A percentile compares a stretch with the other conserved stretches of the same genome.
Conservation (phyloP, 345 rosid species). For the Angophora floribunda region DNA sequence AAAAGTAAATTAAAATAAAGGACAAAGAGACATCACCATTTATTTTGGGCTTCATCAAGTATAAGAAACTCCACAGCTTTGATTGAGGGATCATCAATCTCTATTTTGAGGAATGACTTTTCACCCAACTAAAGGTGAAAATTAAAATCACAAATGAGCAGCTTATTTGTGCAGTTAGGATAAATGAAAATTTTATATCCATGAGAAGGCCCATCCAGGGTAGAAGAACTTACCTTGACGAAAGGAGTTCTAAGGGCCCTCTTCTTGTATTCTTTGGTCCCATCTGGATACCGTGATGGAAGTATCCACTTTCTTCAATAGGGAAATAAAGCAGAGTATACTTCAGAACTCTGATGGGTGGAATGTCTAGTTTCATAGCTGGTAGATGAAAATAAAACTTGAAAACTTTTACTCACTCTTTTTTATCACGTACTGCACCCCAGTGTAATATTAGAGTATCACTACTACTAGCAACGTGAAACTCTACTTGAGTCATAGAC, state of each 20-base stretch:
- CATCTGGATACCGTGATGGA: constrained; percentile 72
- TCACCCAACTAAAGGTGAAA: constrained; percentile 47
- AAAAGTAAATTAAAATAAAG: neutral
- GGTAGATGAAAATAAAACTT: neutral
- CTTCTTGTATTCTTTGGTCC: constrained; percentile 73
- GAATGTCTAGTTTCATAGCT: neutral
- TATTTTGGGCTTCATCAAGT: constrained; percentile 71
- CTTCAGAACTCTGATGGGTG: neutral
- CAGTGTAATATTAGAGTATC: constrained; percentile 84
- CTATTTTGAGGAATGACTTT: constrained; percentile 54
- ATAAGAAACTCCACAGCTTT: constrained; percentile 90
- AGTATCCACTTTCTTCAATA: constrained; percentile 74
- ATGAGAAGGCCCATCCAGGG: neutral
- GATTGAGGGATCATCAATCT: constrained; percentile 68
- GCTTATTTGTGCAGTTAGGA: neutral
- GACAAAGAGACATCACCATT: constrained; percentile 32
- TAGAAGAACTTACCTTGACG: constrained; percentile 40
- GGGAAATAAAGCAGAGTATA: neutral
- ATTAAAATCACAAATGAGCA: neutral
- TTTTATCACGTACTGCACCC: constrained; percentile 67
- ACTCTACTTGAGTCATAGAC: constrained; percentile 30
- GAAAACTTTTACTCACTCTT: constrained; percentile 41
- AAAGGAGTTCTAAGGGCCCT: constrained; percentile 94
- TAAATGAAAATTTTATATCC: neutral
- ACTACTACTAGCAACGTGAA: constrained; percentile 46